Evolutionary conservation across 371 early-diverging fungal species (phyloP).

Genomic region (Apophysomyces sp.): DNA sequence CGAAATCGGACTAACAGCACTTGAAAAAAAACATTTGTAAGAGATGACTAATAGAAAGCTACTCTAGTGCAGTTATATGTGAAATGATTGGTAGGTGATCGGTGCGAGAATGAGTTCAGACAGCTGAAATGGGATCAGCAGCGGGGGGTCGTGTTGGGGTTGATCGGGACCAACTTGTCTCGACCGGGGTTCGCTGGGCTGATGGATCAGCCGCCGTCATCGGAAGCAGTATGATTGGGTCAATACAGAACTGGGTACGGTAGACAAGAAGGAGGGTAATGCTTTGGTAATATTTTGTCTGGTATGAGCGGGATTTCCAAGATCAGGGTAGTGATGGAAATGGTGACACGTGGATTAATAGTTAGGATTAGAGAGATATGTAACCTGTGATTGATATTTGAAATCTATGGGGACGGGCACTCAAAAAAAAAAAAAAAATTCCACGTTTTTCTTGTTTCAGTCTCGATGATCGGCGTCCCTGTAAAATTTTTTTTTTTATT

Average conservation of each 20-base stretch:
- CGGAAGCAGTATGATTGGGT: neutral
- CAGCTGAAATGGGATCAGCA: too few relatives aligned
- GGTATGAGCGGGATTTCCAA: neutral
- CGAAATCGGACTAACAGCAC: too few relatives aligned
- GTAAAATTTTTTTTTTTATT: neutral
- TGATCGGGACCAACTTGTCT: neutral
- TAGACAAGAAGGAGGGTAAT: neutral
- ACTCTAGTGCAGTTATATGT: too few relatives aligned
- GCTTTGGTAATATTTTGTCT: neutral
- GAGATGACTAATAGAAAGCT: too few relatives aligned
- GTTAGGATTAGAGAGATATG: neutral
- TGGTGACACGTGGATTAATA: neutral
- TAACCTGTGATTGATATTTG: neutral
- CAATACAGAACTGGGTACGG: neutral
- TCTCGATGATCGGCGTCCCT: constrained; percentile 2
- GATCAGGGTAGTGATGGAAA: neutral
- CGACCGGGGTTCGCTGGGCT: neutral
- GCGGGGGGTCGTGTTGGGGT: neutral
- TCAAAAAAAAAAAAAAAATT: neutral
- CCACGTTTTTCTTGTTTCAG: constrained; percentile 3
- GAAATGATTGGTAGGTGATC: too few relatives aligned
- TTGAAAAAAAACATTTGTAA: too few relatives aligned
- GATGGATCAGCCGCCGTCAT: neutral
- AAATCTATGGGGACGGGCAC: neutral
- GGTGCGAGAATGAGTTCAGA: too few relatives aligned